Evolutionary conservation across 495 filamentous ascomycete species (phyloP), one percentile per base, ranked within the genome.

Genomic region (Penicillium paxilli): DNA sequence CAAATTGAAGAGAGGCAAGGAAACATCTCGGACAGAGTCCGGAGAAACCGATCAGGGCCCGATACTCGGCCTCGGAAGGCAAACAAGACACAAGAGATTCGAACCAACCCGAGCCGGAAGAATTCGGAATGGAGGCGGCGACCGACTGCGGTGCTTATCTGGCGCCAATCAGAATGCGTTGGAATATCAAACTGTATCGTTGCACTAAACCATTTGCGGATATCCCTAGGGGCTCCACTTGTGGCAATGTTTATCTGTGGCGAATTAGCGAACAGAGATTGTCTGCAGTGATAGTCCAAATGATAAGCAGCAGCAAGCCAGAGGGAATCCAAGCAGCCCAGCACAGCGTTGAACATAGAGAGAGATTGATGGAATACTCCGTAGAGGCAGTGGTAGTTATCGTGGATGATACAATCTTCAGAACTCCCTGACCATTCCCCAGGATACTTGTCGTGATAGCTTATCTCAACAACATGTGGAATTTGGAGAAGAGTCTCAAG

Each of bases 181-280:
- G 12, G 40, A 42, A 42, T 42, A 42, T 42, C 40, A 42, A 42
- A 42, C 10, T 42, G 40, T 42, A 42, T 42, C 40, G 8, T 12
- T 21, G 20, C 5, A 9, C 21, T 42, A 42, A 23, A 1, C 40
- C 40, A 8, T 8, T 12, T 42, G 7, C 40, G 40, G 40, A 0
- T 4, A 42, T 21, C 0, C 20, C n/a, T 23, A 1, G 8, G 19
- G 19, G 20, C 8, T 23, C 40, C 40, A 42, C 40, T 14, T 24
- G 33, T 57, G 47, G 47, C 42, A 33, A 47, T 40, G 32, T 57
- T 52, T 57, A 51, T 56, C 47, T 61, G 52, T 35, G 38, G 8
- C 54, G 49, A 57, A 61, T 58, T 37, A 57, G 26, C 26, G 37
- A 4, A 2, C 24, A 38, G 44, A 54, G 41, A 57, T 57, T 57